Base-by-base conservation (phyloP, 768 basidiomycete species). In the Leccinum pellstonianum region DNA sequence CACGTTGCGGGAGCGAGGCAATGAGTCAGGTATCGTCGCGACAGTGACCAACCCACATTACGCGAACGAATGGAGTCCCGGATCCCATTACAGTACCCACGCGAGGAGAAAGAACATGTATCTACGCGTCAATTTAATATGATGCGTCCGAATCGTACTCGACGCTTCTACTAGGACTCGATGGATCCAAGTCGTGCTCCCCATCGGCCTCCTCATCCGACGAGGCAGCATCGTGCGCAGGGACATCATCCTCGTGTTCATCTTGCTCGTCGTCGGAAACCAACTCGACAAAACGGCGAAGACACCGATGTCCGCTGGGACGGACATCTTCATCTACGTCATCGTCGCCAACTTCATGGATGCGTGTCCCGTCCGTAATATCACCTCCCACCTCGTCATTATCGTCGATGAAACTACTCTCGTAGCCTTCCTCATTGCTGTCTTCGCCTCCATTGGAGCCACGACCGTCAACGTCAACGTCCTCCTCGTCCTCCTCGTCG, bases 381-480 rank as follows among this genome's bases (percentile, higher is more conserved):
- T 33, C 55, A 21, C 54, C 51, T 33, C 29, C 52, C 14, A 65
- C 72, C 9, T 66, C 72, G 17, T 75, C 75, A 25, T 62, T 74
- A 47, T 85, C 84, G 46, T 84, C 83, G 53, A 86, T 84, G 64
- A 86, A 86, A 67, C 83, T 83, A 62, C 77, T 76, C 60, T 81
- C 81, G 53, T 83, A 84, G 12, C 68, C 77, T 17, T 74, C 78
- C 0, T 78, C 77, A 2, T 64, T 76, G 4, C 65, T 67, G 15
- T 60, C 69, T 17, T 70, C 71, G 15, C 55, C 64, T 15, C 67
- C 67, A 6, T 54, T 59, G 17, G 4, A 51, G 47, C 21, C 63
- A 41, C 35, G 55, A 60, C 48, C 29, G 12, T 63, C 61, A 0
- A 60, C 64, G 19, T 62, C 56, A 5, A 55, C 58, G 10, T 62